These are phyloP conservation scores for Hypocreales sp. DNA, from an alignment of 2,329 filamentous ascomycete genomes.

Conservation along the genomic window DNA sequence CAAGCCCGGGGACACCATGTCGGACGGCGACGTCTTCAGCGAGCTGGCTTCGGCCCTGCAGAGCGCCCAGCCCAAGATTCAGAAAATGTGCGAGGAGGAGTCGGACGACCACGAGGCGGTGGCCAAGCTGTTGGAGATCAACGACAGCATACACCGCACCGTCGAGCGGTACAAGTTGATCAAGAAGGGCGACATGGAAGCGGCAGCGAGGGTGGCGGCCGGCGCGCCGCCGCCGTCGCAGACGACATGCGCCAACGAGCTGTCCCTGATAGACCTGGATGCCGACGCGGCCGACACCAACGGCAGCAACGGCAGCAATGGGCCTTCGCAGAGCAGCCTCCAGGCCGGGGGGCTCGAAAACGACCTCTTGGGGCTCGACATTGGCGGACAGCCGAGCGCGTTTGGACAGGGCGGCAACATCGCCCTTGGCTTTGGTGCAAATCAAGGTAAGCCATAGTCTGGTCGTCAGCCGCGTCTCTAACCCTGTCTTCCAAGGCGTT, in stretches of 20 bases:
- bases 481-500: too few species aligned
- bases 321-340: slow-evolving; percentile 20
- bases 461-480: too few species aligned
- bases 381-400: slow-evolving; percentile 44
- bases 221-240: slow-evolving; percentile 43
- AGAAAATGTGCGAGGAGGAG: slow-evolving; percentile 98
- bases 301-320: slow-evolving; percentile 27
- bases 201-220: slow-evolving; percentile 66
- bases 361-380: slow-evolving; percentile 76
- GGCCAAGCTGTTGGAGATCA: slow-evolving; percentile 88
- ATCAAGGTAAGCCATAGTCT: slow-evolving; percentile 46
- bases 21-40: slow-evolving; percentile 52
- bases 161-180: slow-evolving; percentile 90
- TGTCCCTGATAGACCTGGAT: slow-evolving; percentile 89
- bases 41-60: slow-evolving; percentile 81
- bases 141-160: slow-evolving; percentile 95
- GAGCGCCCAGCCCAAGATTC: slow-evolving; percentile 94
- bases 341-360: slow-evolving; percentile 63
- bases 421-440: slow-evolving; percentile 61
- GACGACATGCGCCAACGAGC: slow-evolving; percentile 50
- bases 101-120: slow-evolving; percentile 94
- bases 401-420: slow-evolving; percentile 71
- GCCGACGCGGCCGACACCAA: slow-evolving; percentile 42
- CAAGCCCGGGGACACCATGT: slow-evolving; percentile 64
- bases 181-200: slow-evolving; percentile 87